A percentile compares a stretch with the other conserved stretches of the same genome.
phyloP scores from a whole-genome alignment of 208 protist genomes.

The Trypanosoma grayi region DNA sequence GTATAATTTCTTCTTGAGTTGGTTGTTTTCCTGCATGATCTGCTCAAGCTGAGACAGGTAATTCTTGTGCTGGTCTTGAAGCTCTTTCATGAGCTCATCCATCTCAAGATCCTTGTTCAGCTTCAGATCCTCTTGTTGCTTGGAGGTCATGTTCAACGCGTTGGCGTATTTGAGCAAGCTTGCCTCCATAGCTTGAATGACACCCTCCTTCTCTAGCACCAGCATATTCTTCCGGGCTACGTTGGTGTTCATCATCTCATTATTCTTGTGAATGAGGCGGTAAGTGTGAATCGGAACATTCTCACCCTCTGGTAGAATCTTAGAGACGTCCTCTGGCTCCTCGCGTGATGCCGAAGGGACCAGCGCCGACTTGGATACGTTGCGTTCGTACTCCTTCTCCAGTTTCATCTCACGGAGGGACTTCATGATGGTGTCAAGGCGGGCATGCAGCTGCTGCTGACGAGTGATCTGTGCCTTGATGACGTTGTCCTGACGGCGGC shows the following conservation, averaged over 20 bases:
- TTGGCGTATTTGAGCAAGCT: slow-evolving; percentile 56
- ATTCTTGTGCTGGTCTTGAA: slow-evolving; percentile 47
- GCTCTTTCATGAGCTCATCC: slow-evolving; percentile 39
- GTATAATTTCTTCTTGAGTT: slow-evolving; percentile 42
- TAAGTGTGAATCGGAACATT: slow-evolving; percentile 81
- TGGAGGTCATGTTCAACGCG: slow-evolving; percentile 46
- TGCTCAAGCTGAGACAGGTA: slow-evolving; percentile 48
- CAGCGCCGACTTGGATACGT: slow-evolving; percentile 68
- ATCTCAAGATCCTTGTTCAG: slow-evolving; percentile 41
- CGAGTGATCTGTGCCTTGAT: slow-evolving; percentile 78
- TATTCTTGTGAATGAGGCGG: slow-evolving; percentile 84
- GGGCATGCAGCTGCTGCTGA: slow-evolving; percentile 79
- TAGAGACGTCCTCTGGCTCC: slow-evolving; percentile 73
- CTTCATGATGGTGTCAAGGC: slow-evolving; percentile 69
- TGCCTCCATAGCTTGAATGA: slow-evolving; percentile 75
- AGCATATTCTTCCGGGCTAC: slow-evolving; percentile 90
- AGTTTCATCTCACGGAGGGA: slow-evolving; percentile 82
- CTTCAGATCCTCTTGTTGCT: slow-evolving; percentile 50
- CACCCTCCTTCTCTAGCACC: slow-evolving; percentile 85
- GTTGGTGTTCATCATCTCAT: slow-evolving; percentile 75
- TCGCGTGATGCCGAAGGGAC: slow-evolving; percentile 69
- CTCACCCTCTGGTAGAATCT: slow-evolving; percentile 79
- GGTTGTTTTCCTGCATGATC: slow-evolving; percentile 44
- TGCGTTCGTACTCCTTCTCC: slow-evolving; percentile 70
- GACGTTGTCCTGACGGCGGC: slow-evolving; percentile 74